Evolutionary conservation across 192 early-diverging fungal genomes (phyloP), one percentile per base, ranked within the genome.

Genomic region (Entomortierella parvispora): DNA sequence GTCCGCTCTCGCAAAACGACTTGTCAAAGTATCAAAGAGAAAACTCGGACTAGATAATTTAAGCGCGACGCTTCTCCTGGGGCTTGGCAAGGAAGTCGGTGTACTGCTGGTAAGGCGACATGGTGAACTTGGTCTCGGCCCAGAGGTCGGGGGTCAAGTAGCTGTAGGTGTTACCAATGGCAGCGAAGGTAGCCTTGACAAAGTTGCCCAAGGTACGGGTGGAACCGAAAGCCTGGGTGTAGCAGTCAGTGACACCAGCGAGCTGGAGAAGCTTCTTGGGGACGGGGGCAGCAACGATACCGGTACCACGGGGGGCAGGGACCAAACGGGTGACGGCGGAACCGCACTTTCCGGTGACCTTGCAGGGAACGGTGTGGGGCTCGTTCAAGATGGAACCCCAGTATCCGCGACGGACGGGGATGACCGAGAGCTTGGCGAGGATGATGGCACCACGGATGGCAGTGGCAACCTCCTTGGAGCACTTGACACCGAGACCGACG

Each of bases 401-500:
- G 92, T 96, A 97, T 81, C 97, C 97, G 84, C 95, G 95, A 83
- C 97, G 95, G 71, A 99, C 97, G 63, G 97, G 97, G 86, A 99
- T 93, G 80, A 97, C 89, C 71, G 93, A 93, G 67, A 99, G 91
- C 92, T 99, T 99, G 87, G 97, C 97, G 68, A 99, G 91, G 87
- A 96, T 95, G 80, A 99, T 96, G 84, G 94, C 97, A 83, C 97
- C 97, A 80, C 95, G 95, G 82, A 99, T 99, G 63, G 97, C 94
- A 60, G 94, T 94, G 83, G 97, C 97, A 50, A 99, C 97, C 87
- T 99, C 97, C 93, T 97, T 99, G 84, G 97, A 96, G 92, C 97
- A 99, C 92, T 99, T 99, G 87, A 99, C 97, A 84, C 97, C 97
- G 52, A 99, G 90, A 92, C 97, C 97, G 79, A 97, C 95, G 89